These are phyloP conservation scores for Solanum hybrid DNA, from an alignment of 305 asterid species.

Conservation along the genomic window DNA sequence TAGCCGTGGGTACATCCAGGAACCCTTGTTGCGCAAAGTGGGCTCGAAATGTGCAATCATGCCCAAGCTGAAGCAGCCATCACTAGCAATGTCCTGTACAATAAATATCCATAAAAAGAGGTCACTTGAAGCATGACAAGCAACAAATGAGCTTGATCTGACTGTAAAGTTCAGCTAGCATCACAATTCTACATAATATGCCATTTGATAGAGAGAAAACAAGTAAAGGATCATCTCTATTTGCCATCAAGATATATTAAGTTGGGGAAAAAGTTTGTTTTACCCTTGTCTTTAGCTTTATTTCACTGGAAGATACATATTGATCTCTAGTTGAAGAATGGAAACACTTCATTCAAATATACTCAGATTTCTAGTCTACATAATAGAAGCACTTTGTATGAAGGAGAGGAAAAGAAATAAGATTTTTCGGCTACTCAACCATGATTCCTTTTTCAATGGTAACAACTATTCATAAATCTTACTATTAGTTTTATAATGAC, in stretches of 20 bases:
- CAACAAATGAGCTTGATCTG: not conserved
- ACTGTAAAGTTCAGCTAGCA: not conserved
- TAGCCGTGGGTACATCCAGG: slow-evolving; percentile 93
- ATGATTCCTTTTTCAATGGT: not conserved
- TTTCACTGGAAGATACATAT: not conserved
- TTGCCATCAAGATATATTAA: not conserved
- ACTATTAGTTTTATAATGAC: not conserved
- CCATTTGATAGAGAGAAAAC: not conserved
- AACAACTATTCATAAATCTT: not conserved
- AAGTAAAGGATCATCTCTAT: not conserved
- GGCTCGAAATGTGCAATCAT: slow-evolving; percentile 88
- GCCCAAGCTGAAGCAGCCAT: slow-evolving; percentile 97
- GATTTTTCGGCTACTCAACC: not conserved
- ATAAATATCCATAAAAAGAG: not conserved
- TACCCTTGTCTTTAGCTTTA: not conserved
- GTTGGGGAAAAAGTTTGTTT: not conserved
- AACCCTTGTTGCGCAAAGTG: slow-evolving; percentile 40
- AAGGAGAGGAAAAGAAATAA: not conserved
- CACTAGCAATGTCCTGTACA: slow-evolving; percentile 72
- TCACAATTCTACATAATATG: not conserved
- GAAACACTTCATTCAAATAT: not conserved
- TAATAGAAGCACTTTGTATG: not conserved
- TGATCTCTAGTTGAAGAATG: not conserved
- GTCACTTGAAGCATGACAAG: not conserved
- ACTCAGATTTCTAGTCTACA: not conserved